phyloP scores from a whole-genome alignment of 1,139 yeast species.

The Barnettozyma hawaiiensis region DNA sequence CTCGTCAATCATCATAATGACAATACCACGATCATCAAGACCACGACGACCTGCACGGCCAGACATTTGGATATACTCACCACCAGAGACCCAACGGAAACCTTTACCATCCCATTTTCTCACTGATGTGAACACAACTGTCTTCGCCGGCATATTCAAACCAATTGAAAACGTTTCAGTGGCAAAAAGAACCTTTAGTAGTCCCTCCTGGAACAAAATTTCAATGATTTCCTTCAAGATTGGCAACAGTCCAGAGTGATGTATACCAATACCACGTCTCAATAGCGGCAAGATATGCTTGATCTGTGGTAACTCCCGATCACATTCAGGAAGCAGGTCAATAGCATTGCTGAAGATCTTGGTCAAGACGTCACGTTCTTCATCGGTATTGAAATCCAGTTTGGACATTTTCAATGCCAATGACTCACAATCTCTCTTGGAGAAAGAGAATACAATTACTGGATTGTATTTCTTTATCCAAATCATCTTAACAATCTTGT shows the following conservation, averaged over 20 bases:
- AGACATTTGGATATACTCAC: constrained; percentile 98
- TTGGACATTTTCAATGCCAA: constrained; percentile 93
- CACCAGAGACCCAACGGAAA: constrained; percentile 98
- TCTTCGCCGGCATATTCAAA: constrained; percentile 95
- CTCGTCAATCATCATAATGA: constrained; percentile 97
- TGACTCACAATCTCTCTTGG: constrained; percentile 94
- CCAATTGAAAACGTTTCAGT: constrained; percentile 99
- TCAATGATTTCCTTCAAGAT: constrained; percentile 95
- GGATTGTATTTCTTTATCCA: constrained; percentile 95
- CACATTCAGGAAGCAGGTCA: constrained; percentile 79
- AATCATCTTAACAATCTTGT: constrained; percentile 95
- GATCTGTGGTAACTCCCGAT: constrained; percentile 89
- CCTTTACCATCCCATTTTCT: constrained; percentile 98
- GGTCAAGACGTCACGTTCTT: constrained; percentile 83
- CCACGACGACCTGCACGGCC: constrained; percentile 99
- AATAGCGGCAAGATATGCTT: constrained; percentile 82
- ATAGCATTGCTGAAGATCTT: constrained; percentile 90
- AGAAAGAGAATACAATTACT: constrained; percentile 93
- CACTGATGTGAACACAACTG: constrained; percentile 95
- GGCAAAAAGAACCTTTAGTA: constrained; percentile 89
- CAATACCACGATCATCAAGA: constrained; percentile 97
- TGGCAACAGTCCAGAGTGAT: constrained; percentile 94
- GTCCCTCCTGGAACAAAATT: constrained; percentile 93
- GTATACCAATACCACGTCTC: constrained; percentile 95
- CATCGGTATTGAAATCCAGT: constrained; percentile 86